Base-by-base conservation (phyloP, 805 yeast species). In the Lipomyces anomalus region DNA sequence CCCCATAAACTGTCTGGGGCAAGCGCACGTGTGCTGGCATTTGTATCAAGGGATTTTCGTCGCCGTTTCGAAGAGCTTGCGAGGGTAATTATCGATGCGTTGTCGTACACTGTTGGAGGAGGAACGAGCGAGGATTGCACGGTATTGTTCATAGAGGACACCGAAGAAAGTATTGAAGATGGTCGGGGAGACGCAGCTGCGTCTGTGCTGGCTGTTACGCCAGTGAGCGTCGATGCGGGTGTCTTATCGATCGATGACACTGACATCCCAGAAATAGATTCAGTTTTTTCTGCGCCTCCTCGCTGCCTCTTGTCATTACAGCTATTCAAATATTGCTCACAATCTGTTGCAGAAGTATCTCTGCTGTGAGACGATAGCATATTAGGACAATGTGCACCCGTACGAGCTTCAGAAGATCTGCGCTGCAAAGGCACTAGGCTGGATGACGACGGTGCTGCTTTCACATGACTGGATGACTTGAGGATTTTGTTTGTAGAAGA, bases 51-150 rank as follows among this genome's bases (percentile, higher is more conserved):
- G 34, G 48, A 42, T 46, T 42, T 50, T 7, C 55, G 45, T 34
- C 55, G 44, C 36, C 55, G 46, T 42, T 50, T 50, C 7, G 55
- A 50, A 30, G 55, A 50, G 40, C 48, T 42, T 20, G 55, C 55
- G 22, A 50, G 42, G 29, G 55, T 50, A 13, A 42, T 30, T 23
- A 50, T 47, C 9, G 55, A 50, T 21, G 55, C 55, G n/a, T 23
- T 50, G 35, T 50, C 55, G 20, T 20, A 13, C 11, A 36, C 41
- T 20, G 54, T 42, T 30, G 52, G 53, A 16, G 42, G 30, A n/a
- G 51, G 34, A 42, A 42, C 42, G 11, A 47, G 29, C 23, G 55
- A 48, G 13, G 52, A 47, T 22, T 48, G 46, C 17, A 43, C 40
- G 3, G 53, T 48, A 39, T 49, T 49, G 35, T 47, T 49, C n/a